phyloP scores from a whole-genome alignment of 768 basidiomycete species.

The Rhodotorula sphaerocarpa region DNA sequence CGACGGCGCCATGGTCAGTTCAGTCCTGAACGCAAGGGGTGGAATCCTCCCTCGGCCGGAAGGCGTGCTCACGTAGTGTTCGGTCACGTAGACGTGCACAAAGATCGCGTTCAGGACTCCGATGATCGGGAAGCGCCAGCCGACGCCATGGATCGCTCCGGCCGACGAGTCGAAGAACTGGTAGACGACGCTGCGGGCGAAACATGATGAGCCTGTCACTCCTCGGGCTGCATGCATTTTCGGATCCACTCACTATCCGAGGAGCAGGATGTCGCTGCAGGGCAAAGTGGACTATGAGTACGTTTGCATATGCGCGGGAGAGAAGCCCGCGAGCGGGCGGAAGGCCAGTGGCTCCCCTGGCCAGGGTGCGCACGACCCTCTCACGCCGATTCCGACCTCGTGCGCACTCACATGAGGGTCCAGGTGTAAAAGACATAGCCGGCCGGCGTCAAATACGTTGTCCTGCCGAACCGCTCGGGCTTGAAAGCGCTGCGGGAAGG shows the following conservation, averaged over 20 bases:
- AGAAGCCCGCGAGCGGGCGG: slow-evolving; percentile 51
- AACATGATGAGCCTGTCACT: too few species aligned
- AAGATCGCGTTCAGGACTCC: slow-evolving; percentile 70
- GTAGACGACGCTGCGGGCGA: slow-evolving; percentile 64
- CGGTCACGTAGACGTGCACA: slow-evolving; percentile 50
- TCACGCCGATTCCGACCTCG: not conserved
- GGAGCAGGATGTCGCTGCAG: slow-evolving; percentile 62
- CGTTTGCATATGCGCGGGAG: too few species aligned
- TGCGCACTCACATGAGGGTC: slow-evolving; percentile 32
- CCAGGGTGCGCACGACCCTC: not conserved
- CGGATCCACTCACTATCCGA: too few species aligned
- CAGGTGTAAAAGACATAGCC: slow-evolving; percentile 87
- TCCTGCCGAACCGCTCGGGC: slow-evolving; percentile 57
- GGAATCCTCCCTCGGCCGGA: too few species aligned
- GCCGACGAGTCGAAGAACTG: slow-evolving; percentile 38
- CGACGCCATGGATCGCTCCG: slow-evolving; percentile 69
- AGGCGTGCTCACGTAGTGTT: too few species aligned
- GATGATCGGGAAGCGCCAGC: slow-evolving; percentile 85
- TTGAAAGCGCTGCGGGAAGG: slow-evolving; percentile 1
- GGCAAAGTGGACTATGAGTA: not conserved
- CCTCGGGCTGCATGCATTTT: too few species aligned
- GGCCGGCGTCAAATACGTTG: slow-evolving; percentile 90
- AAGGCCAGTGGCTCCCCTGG: slow-evolving; percentile 48
- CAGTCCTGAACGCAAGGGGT: too few species aligned
- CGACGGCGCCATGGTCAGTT: too few species aligned